Evolutionary conservation across 2,329 filamentous ascomycete species (phyloP), one percentile per base, ranked within the genome.

Genomic region (Coniosporium uncinatum): DNA sequence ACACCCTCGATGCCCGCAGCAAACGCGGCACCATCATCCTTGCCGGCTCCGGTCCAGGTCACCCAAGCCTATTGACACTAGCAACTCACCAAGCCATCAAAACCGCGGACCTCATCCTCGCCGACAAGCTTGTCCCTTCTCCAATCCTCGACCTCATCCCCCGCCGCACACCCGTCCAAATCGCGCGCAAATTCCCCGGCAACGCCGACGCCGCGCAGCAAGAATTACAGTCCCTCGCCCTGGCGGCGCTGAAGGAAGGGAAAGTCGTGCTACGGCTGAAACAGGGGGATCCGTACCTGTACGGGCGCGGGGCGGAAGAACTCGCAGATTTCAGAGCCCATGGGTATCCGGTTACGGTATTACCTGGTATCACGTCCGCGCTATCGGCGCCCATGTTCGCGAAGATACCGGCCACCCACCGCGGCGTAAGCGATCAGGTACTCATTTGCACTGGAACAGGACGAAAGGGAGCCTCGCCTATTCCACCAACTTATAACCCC

Each of bases 361-460:
- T 98, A 2, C 93, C 93, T 0, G 93, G 93, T 1, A 85, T 98
- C 34, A 97, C 93, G 1, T 90, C 84, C 53, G 88, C 91, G 2
- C 69, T 98, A 29, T 85, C 79, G 42, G 93, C 89, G 8, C 88
- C 91, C 1, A 71, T 98, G 3, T 95, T 97, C 58, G 90, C 90
- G 0, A 81, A 75, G 5, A 87, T 98, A 22, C 91, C 93, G 2
- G 75, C 85, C 0, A 98, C 93, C 2, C 91, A 97, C 66, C 77
- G 93, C 4, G 85, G 85, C 35, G 85, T 95, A 1, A 85, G 88
- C 3, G 93, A 98, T 56, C 90, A 97, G 62, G 83, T 98, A 1
- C 74, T 98, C 20, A 78, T 98, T n/a, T 97, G 93, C 66, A 98
- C 93, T 0, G 93, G 93, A 0, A 98, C 93, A 0, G 93, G 93